These are phyloP conservation scores for Coniochaeta sp. DNA, from an alignment of 2,329 filamentous ascomycete genomes.

Conservation along the genomic window DNA sequence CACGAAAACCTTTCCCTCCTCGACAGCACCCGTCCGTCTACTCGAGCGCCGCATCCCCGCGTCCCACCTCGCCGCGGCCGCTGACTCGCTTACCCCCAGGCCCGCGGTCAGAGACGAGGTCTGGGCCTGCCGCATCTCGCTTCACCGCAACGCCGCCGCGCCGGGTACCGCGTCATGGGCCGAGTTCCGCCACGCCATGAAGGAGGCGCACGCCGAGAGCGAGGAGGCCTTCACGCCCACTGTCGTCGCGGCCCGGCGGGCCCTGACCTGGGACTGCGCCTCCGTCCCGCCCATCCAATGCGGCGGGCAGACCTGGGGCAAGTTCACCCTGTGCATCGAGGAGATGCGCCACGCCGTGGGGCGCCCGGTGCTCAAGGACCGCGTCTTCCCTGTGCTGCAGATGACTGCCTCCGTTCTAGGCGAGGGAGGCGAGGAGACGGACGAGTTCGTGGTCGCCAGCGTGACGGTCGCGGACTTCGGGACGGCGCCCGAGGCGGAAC, in stretches of 20 bases:
- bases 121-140: slow-evolving; percentile 58
- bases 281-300: slow-evolving; percentile 28
- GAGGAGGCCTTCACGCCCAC: slow-evolving; percentile 53
- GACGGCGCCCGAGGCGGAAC: slow-evolving; percentile 6
- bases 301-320: slow-evolving; percentile 28
- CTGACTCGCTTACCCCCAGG: neutral
- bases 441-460: slow-evolving; percentile 50
- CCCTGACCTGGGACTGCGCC: slow-evolving; percentile 35
- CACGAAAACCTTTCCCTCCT: slow-evolving; percentile 39
- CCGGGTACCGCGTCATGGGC: slow-evolving; percentile 52
- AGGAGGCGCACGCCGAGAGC: slow-evolving; percentile 47
- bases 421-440: slow-evolving; percentile 6
- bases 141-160: slow-evolving; percentile 46
- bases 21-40: slow-evolving; percentile 43
- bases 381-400: slow-evolving; percentile 61
- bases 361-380: slow-evolving; percentile 50
- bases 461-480: slow-evolving; percentile 41
- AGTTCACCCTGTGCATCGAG: slow-evolving; percentile 43
- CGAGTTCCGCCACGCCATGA: slow-evolving; percentile 56
- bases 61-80: neutral
- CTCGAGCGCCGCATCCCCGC: slow-evolving; percentile 38
- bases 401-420: slow-evolving; percentile 41
- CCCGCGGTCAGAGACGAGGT: slow-evolving; percentile 31
- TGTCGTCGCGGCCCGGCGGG: slow-evolving; percentile 38
- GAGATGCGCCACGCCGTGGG: slow-evolving; percentile 61